Evolutionary conservation across 306 rosid species (phyloP), one percentile per base, ranked within the genome.

Genomic region (Acacia acuminata): DNA sequence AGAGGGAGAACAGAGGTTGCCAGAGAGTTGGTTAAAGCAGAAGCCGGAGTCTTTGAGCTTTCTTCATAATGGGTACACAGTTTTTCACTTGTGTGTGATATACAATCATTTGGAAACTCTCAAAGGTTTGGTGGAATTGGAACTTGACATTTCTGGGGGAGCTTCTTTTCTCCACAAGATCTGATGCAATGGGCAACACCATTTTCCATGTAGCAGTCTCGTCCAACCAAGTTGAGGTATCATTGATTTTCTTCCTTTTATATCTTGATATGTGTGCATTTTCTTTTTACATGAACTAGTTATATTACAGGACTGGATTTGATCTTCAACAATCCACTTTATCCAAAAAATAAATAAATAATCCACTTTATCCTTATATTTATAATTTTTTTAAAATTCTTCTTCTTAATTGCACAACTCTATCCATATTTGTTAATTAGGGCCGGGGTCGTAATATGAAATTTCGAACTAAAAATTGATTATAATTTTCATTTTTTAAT

Each of bases 1-100:
- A 80, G 82, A 61, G 84, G 84, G 4, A 14, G 51, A 2, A 1
- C 6, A 16, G 60, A 61, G 22, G 75, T 80, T 30, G 73, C 55
- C 11, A 7, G 2, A 7, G 60, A 7, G 24, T 55, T 84, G 5
- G 36, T 84, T 5, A 16, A 0, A 13, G 15, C 32, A n/a, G 5
- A 4, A 58, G 32, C 65, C 32, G 0, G 32, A 24, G 2, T 22
- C 65, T 22, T 4, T 22, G 15, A 10, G 1, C 5, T 0, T 10
- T 3, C 15, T 2, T 22, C 16, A 58, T 48, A 17, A 3, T 13
- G 65, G 15, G 32, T 10, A 24, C 0, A 58, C 30, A 3, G 10
- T 24, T 22, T 58, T 58, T 5, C 65, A 58, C 32, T 24, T n/a
- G 15, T 58, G 65, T 22, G 32, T 58, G 2, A n/a, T 1, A 0